Evolutionary conservation across 2,329 filamentous ascomycete genomes (phyloP).

Genomic region (Fusarium verticillioides): DNA sequence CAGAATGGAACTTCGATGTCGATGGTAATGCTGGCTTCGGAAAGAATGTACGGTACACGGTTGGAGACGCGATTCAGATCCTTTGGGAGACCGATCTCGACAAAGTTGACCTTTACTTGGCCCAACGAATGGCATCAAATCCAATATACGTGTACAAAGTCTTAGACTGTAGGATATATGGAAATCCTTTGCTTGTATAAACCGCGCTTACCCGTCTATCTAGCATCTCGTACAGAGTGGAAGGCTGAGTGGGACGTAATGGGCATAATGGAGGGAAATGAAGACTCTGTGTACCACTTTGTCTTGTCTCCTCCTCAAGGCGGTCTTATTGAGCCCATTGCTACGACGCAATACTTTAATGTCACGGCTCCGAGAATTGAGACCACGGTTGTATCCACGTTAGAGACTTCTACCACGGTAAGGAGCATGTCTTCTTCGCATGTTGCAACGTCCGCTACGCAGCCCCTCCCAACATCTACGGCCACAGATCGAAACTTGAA

Average conservation of each 20-base stretch:
- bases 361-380: neutral
- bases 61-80: neutral
- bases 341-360: neutral
- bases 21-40: rapidly evolving
- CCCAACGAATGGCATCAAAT: too few species aligned
- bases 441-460: rapidly evolving
- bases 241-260: neutral
- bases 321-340: neutral
- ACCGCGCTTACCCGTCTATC: rapidly evolving
- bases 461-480: rapidly evolving
- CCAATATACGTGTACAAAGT: too few species aligned
- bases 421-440: neutral
- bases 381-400: neutral
- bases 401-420: neutral
- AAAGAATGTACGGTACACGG: rapidly evolving
- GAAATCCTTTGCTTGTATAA: too few species aligned
- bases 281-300: neutral
- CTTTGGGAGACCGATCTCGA: neutral
- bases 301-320: too few species aligned
- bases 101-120: too few species aligned
- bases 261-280: rapidly evolving
- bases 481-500: neutral
- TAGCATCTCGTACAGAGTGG: neutral
- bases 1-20: neutral
- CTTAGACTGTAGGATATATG: neutral